phyloP scores from a whole-genome alignment of 768 basidiomycete species.

The Calocera viscosa region DNA sequence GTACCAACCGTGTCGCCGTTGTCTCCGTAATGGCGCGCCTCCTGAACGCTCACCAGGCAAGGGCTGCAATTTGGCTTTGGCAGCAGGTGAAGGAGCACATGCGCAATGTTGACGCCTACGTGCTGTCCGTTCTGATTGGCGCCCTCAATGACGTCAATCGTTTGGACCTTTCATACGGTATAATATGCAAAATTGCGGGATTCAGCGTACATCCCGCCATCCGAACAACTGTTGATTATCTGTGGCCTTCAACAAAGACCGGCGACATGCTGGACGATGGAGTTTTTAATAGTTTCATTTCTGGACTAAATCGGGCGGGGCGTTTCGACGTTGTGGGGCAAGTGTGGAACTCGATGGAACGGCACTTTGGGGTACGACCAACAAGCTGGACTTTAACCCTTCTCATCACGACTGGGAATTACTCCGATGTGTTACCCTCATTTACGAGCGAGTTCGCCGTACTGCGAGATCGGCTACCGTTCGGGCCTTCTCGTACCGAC shows the following conservation, averaged over 20 bases:
- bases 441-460: constrained; percentile 39
- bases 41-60: not conserved
- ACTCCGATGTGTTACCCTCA: constrained; percentile 38
- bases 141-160: not conserved
- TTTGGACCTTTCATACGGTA: not conserved
- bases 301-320: constrained; percentile 36
- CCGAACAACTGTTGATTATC: not conserved
- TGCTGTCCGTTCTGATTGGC: not conserved
- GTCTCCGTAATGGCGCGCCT: not conserved
- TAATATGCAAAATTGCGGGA: not conserved
- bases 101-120: not conserved
- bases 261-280: constrained; percentile 24
- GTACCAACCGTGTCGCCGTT: not conserved
- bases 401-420: constrained; percentile 48
- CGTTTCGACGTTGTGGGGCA: constrained; percentile 53
- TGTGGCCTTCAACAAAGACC: not conserved
- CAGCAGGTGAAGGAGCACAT: not conserved
- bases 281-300: constrained; percentile 32
- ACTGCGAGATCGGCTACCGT: constrained; percentile 16
- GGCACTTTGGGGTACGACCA: constrained; percentile 46
- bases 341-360: constrained; percentile 54
- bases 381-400: constrained; percentile 45
- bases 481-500: constrained; percentile 20
- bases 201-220: not conserved
- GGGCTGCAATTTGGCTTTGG: not conserved